Evolutionary conservation across 2,329 filamentous ascomycete species (phyloP).

Genomic region (Phaeosphaeria sp.): DNA sequence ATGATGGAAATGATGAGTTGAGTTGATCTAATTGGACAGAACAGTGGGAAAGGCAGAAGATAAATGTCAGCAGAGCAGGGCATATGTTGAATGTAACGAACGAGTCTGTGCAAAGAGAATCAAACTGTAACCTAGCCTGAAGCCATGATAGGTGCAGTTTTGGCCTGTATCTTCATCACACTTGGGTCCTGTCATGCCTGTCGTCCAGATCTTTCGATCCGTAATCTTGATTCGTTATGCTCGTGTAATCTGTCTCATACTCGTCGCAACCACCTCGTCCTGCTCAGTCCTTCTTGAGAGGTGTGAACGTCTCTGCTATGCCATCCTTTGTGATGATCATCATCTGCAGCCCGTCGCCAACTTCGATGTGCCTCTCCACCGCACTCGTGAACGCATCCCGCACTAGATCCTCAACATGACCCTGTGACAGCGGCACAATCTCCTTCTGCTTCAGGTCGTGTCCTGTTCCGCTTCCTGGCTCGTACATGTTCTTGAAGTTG

Average conservation of each 20-base stretch:
- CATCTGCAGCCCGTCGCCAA: constrained; percentile 95
- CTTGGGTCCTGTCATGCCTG: not conserved
- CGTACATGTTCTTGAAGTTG: constrained; percentile 99
- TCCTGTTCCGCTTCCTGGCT: constrained; percentile 83
- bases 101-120: not conserved
- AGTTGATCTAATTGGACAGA: no score
- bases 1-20: no score
- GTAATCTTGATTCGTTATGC: constrained; percentile 35
- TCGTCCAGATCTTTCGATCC: not conserved
- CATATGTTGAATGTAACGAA: no score
- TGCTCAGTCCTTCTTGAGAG: constrained; percentile 70
- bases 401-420: constrained; percentile 83
- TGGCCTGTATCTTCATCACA: not conserved
- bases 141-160: not conserved
- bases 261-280: constrained; percentile 20
- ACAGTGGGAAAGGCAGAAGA: no score
- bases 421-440: constrained; percentile 70
- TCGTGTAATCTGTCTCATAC: constrained; percentile 43
- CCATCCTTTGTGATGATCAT: constrained; percentile 88
- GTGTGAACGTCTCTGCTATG: constrained; percentile 82
- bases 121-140: not conserved
- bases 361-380: constrained; percentile 98
- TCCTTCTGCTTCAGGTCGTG: constrained; percentile 78
- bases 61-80: no score
- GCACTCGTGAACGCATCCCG: constrained; percentile 98